These are phyloP conservation scores for Raffaelea ambrosiae DNA, from an alignment of 2,329 filamentous ascomycete species.

Conservation along the genomic window DNA sequence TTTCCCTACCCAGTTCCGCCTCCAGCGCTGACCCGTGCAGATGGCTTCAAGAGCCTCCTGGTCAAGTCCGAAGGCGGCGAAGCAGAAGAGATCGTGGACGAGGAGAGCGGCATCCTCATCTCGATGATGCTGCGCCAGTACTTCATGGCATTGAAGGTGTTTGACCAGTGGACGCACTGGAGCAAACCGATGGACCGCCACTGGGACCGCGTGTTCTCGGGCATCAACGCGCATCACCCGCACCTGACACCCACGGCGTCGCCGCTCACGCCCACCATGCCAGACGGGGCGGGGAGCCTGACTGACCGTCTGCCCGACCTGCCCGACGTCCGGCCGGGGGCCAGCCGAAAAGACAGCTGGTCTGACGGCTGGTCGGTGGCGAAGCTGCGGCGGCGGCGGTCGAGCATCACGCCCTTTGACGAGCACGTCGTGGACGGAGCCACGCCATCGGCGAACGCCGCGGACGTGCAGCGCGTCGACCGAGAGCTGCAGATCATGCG, in stretches of 20 bases:
- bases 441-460: constrained; percentile 26
- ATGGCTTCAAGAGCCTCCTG: constrained; percentile 72
- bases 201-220: constrained; percentile 58
- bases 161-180: constrained; percentile 72
- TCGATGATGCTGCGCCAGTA: constrained; percentile 83
- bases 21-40: constrained; percentile 24
- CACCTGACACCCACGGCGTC: constrained; percentile 28
- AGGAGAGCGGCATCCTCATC: constrained; percentile 82
- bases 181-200: constrained; percentile 52
- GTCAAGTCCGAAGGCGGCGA: constrained; percentile 66
- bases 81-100: constrained; percentile 69
- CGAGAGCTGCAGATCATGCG: constrained; percentile 50
- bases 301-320: too few species aligned
- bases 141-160: constrained; percentile 75
- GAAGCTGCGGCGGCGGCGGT: constrained; percentile 25
- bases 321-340: too few species aligned
- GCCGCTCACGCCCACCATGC: background rate
- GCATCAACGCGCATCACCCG: constrained; percentile 45
- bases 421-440: constrained; percentile 34
- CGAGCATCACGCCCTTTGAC: constrained; percentile 26
- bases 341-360: constrained; percentile 20
- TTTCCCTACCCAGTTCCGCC: too few species aligned
- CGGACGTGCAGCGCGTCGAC: constrained; percentile 37
- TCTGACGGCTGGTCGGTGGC: constrained; percentile 27
- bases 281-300: background rate